Percentiles rank a stretch among this genome's conserved stretches.
Conservation (phyloP, 306 rosid genomes). For the Mimosa bimucronata region DNA sequence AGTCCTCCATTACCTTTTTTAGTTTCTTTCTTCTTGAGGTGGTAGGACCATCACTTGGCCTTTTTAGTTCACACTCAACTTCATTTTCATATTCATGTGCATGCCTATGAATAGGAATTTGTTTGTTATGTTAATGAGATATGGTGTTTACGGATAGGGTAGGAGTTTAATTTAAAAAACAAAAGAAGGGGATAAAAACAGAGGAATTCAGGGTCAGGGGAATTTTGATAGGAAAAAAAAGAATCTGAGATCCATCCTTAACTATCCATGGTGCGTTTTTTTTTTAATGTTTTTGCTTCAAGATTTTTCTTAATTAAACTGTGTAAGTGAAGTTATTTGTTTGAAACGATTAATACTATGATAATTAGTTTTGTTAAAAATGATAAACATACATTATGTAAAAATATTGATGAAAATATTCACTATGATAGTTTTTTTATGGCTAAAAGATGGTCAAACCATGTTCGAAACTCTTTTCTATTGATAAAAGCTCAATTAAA, state of each 20-base stretch:
- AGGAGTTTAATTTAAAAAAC: not conserved
- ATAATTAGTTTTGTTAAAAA: not conserved
- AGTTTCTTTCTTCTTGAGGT: not conserved
- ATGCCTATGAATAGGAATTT: not conserved
- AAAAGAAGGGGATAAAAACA: not conserved
- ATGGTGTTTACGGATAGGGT: not conserved
- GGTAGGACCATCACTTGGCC: slow-evolving; percentile 1
- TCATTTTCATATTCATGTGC: not conserved
- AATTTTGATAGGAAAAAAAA: not conserved
- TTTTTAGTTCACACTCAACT: not conserved
- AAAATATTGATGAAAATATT: too few species aligned
- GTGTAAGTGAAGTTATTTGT: not conserved
- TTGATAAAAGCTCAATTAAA: too few species aligned
- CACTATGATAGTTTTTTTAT: too few species aligned
- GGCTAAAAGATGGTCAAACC: not conserved
- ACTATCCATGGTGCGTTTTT: not conserved
- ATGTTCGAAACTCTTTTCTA: too few species aligned
- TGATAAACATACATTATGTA: not conserved
- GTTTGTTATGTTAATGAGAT: not conserved
- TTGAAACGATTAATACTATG: not conserved
- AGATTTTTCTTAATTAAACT: not conserved
- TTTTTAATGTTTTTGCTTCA: not conserved
- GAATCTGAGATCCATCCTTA: not conserved
- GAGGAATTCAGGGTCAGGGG: not conserved
- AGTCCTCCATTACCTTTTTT: not conserved